Base-by-base conservation (phyloP, 495 filamentous ascomycete species). In the Aspergillus sclerotioniger region DNA sequence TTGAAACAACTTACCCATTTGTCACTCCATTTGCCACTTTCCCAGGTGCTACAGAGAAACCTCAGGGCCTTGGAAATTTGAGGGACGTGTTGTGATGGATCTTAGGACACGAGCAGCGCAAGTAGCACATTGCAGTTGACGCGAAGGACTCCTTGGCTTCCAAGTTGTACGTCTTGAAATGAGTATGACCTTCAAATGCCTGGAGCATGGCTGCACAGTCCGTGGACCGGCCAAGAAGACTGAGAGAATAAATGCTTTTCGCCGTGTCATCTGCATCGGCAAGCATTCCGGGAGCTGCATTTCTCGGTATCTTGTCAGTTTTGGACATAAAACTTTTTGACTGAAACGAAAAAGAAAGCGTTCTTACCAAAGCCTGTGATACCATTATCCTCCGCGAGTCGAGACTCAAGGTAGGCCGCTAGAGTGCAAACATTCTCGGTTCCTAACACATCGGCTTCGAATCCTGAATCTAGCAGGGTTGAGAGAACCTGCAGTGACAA, bases 201-300 rank as follows among this genome's bases (percentile, higher is more conserved):
- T 62, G 35, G 15, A 78, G 63, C 54, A 78, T 57, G 10, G 56
- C 53, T 21, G 69, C 61, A 3, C 67, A 62, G 7, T 56, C 59
- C 2, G 62, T 57, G 19, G 46, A 51, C 19, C 50, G 49, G 10
- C 69, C 65, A 8, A 77, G 63, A 37, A 74, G 54, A 32, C 54
- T 65, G 0, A 78, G 62, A 6, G 62, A 50, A 35, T 66, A 63
- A 21, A 78, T 69, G 9, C 72, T 64, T 51, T 75, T 78, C 1
- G 77, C 76, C 8, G 77, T 81, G 48, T 80, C 77, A 65, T 80
- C 78, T 16, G 76, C 79, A 65, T 81, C 79, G 8, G 76, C 56
- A 6, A 53, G 5, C 31, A 53, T 3, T 8, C 3, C 15, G 28
- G 31, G 51, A 17, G 16, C 20, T 63, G 15, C 15, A 51, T 16